Evolutionary conservation across 73 alveolate genomes (phyloP), one percentile per base, ranked within the genome.

Genomic region (Blepharisma stoltei): DNA sequence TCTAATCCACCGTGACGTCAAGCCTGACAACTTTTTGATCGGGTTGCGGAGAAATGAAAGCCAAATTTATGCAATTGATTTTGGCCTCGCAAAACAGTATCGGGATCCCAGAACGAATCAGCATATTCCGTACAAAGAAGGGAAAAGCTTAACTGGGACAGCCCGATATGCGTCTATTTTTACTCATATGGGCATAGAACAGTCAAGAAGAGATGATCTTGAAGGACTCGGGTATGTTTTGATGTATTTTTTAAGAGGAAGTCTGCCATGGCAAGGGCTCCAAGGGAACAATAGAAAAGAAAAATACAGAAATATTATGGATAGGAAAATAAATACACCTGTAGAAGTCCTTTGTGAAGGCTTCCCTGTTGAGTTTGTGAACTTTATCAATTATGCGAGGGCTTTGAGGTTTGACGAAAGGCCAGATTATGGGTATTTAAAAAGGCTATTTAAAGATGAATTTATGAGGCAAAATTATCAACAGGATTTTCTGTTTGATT

Each of bases 181-280:
- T 71, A 70, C 85, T 6, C 82, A 80, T 66, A 67, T 80, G 54
- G 87, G 66, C 89, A 89, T 67, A 25, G 95, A 94, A 76, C 86
- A 91, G 88, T 86, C 96, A 44, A 86, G 98, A 86, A 89, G 96
- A 78, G 98, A 92, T 83, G 98, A 92, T 81, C 84, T 92, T 20
- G 98, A 92, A 55, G 67, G 92, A 41, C 69, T 89, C 23, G 98
- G 94, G 5, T 92, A 92, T 78, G 87, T 85, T 8, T 86, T 94
- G 69, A 85, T 92, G 67, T 94, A 83, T 78, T 93, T 93, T 67
- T 75, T 88, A 70, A 93, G 93, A 77, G 98, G 97, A 45, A 54
- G 78, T 55, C 82, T 93, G 25, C 98, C 98, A 7, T 93, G 98
- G 98, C 86, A 86, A 77, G 96, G 96, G 50, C 78, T 90, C 6